Evolutionary conservation across 1,284 basidiomycete genomes (phyloP), one percentile per base, ranked within the genome.

Genomic region (Sanghuangporus baumii): DNA sequence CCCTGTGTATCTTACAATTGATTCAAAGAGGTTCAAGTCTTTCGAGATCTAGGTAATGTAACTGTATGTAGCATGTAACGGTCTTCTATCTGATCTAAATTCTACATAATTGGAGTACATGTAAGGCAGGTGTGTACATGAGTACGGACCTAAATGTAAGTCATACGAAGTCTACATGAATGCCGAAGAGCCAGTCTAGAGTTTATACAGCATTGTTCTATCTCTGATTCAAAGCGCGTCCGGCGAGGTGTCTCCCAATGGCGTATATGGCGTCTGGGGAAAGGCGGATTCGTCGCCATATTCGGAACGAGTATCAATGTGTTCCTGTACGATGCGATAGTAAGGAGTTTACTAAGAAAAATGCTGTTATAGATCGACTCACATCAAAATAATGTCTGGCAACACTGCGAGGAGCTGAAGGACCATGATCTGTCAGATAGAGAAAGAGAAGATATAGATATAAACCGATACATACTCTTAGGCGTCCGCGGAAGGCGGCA

Each of bases 311-410:
- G 82, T 78, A 64, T 89, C 88, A 55, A 91, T 83, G 14, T 83
- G 84, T 76, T 91, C 89, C 89, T 91, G 67, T n/a, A 58, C 41
- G 43, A 23, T 60, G 61, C 14, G 20, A 46, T 38, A 59, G 56
- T 23, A 60, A 47, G 9, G n/a, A 37, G 1, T 18, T 40, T n/a
- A 23, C 36, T 51, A 12, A 34, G 18, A 31, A n/a, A 54, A 31
- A 55, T 51, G 41, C 26, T 14, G 23, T 51, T 55, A 47, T 41
- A 8, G 3, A 12, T 60, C 50, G 26, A 76, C 86, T 66, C 63
- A 89, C 94, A 73, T 95, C 93, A 75, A 99, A 98, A 81, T 96
- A 99, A 74, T 97, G 94, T 67, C 88, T 83, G 36, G 93, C 91
- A 48, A 96, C 81, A 68, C 88, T 89, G 65, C 94, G 83, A 62